Evolutionary conservation across 1,284 basidiomycete genomes (phyloP).

Genomic region (Sanghuangporus weigelae): DNA sequence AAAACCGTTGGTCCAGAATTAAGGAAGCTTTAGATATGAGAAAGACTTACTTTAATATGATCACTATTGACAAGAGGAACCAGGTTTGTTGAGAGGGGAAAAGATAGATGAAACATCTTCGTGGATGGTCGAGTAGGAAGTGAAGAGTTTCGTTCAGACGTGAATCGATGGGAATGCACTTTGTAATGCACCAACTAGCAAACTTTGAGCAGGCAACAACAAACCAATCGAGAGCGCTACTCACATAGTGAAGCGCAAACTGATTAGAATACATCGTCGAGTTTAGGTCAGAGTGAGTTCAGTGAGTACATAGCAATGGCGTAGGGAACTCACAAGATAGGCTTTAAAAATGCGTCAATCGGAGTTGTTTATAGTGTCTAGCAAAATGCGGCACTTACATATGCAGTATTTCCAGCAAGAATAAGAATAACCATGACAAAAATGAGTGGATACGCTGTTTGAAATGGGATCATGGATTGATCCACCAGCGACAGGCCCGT

Average conservation of each 20-base stretch:
- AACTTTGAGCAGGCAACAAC: not conserved
- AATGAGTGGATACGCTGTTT: slow-evolving; percentile 80
- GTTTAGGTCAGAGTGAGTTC: slow-evolving; percentile 20
- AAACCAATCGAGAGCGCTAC: not conserved
- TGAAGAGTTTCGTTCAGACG: slow-evolving; percentile 76
- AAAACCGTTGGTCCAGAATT: not conserved
- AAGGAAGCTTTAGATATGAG: not conserved
- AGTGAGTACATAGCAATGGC: slow-evolving; percentile 13
- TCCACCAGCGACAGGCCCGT: slow-evolving; percentile 89
- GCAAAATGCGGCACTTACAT: slow-evolving; percentile 49
- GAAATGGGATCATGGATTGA: slow-evolving; percentile 84
- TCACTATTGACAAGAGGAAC: slow-evolving; percentile 72
- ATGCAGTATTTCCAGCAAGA: slow-evolving; percentile 88
- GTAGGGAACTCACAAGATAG: slow-evolving; percentile 58
- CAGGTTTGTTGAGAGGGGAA: slow-evolving; percentile 96
- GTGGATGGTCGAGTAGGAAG: slow-evolving; percentile 95
- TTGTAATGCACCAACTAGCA: slow-evolving; percentile 68
- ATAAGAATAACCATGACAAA: slow-evolving; percentile 65
- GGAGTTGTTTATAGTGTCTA: slow-evolving; percentile 1
- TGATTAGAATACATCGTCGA: not conserved
- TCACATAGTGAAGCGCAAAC: slow-evolving; percentile 20
- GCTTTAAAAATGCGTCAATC: slow-evolving; percentile 37
- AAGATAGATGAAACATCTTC: slow-evolving; percentile 91
- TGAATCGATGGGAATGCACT: slow-evolving; percentile 54
- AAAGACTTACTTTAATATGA: slow-evolving; percentile 60